phyloP scores from a whole-genome alignment of 257 asterid genomes.

The Primulina tabacum region DNA sequence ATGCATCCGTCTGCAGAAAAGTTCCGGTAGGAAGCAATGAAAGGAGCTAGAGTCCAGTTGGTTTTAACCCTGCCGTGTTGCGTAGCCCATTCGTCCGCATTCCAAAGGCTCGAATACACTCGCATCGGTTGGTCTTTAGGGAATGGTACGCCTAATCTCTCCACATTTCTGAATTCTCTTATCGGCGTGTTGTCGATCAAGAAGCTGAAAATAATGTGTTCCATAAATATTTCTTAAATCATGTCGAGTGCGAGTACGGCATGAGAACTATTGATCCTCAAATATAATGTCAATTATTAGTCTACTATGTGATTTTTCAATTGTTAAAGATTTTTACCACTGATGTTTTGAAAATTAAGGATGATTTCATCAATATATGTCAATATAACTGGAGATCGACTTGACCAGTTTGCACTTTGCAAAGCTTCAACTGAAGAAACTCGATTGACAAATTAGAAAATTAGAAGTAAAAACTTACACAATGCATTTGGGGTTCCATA shows the following conservation, averaged over 20 bases:
- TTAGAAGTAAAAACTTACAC: conserved; percentile 41
- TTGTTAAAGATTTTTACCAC: too few species aligned
- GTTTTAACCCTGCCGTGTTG: conserved; percentile 72
- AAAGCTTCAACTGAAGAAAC: not conserved
- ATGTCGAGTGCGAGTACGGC: too few species aligned
- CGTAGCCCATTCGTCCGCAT: conserved; percentile 83
- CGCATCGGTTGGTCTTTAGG: conserved; percentile 71
- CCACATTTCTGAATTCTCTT: conserved; percentile 67
- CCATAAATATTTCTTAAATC: too few species aligned
- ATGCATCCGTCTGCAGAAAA: conserved; percentile 51
- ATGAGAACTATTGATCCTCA: too few species aligned
- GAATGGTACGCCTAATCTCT: conserved; percentile 48
- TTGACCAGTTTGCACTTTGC: not conserved
- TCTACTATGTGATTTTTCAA: too few species aligned
- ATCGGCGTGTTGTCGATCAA: conserved; percentile 58
- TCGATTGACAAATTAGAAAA: not conserved
- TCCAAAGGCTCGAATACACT: conserved; percentile 70
- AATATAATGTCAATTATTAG: too few species aligned
- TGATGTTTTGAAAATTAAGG: too few species aligned
- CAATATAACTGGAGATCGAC: not conserved
- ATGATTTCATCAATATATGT: too few species aligned
- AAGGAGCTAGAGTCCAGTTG: conserved; percentile 72
- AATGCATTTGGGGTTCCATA: conserved; percentile 72
- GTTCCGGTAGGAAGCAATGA: conserved; percentile 58
- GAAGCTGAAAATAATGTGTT: conserved; percentile 33